Evolutionary conservation across 148 eudicot species (phyloP).

Genomic region (Silene latifolia): DNA sequence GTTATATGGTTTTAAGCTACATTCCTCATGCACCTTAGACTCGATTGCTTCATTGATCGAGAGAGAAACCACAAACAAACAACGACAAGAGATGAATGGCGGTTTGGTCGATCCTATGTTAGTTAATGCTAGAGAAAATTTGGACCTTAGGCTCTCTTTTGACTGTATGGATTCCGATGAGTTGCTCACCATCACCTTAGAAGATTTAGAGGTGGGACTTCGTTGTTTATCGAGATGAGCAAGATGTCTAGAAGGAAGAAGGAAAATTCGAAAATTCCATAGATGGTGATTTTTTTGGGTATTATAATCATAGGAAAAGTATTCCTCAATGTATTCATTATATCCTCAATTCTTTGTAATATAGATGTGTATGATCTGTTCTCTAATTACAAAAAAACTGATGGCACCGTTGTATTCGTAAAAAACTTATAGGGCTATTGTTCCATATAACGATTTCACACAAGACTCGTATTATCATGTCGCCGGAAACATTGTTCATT

Average conservation of each 20-base stretch:
- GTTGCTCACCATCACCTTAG: slow-evolving; percentile 72
- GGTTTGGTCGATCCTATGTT: slow-evolving; percentile 88
- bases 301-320: slow-evolving; percentile 5
- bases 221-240: slow-evolving; percentile 45
- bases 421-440: not conserved
- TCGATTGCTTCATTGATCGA: slow-evolving; percentile 62
- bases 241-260: not conserved
- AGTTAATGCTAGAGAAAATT: slow-evolving; percentile 79
- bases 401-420: no score
- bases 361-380: slow-evolving; percentile 7
- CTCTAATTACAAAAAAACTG: not conserved
- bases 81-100: slow-evolving; percentile 87
- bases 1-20: slow-evolving; percentile 78
- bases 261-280: not conserved
- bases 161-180: slow-evolving; percentile 85
- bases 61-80: slow-evolving; percentile 68
- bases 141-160: slow-evolving; percentile 84
- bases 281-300: slow-evolving; percentile 1
- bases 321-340: slow-evolving; percentile 3
- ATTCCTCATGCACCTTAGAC: slow-evolving; percentile 60
- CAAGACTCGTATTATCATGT: not conserved
- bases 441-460: not conserved
- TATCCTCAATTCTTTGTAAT: slow-evolving; percentile 24
- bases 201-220: slow-evolving; percentile 74
- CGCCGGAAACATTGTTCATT: no score